These are phyloP conservation scores for Trypanosoma conorhini DNA, from an alignment of 208 protist species.

Conservation along the genomic window DNA sequence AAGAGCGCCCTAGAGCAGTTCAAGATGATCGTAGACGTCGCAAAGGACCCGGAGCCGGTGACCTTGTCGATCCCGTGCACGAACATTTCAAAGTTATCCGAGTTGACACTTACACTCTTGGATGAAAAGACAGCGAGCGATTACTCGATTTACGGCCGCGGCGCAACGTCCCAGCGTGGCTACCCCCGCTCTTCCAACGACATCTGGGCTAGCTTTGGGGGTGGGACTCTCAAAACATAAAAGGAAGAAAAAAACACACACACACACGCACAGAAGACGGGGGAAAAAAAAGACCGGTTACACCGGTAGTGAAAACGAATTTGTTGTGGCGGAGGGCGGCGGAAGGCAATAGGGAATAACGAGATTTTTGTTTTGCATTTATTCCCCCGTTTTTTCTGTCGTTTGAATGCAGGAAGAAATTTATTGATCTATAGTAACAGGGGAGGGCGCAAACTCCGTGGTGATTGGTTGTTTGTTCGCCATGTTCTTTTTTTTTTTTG, in stretches of 20 bases:
- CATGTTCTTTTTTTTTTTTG: neutral
- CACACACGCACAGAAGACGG: too few relatives aligned
- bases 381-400: too few relatives aligned
- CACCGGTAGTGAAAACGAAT: too few relatives aligned
- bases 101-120: slow-evolving; percentile 61
- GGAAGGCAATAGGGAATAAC: too few relatives aligned
- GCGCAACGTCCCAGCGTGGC: neutral
- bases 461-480: neutral
- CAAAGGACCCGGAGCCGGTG: slow-evolving; percentile 44
- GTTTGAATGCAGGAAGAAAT: neutral
- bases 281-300: too few relatives aligned
- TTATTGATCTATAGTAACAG: neutral
- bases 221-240: neutral
- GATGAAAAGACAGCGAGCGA: slow-evolving; percentile 22
- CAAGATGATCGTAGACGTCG: slow-evolving; percentile 76
- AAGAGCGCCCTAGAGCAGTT: slow-evolving; percentile 76
- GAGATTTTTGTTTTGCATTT: too few relatives aligned
- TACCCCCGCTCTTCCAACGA: neutral
- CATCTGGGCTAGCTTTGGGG: neutral
- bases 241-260: neutral
- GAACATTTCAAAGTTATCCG: slow-evolving; percentile 37
- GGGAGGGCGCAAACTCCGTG: neutral
- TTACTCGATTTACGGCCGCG: neutral
- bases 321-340: too few relatives aligned
- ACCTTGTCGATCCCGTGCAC: slow-evolving; percentile 42